Percentiles rank a stretch among this genome's conserved stretches.
phyloP scores from a whole-genome alignment of 768 basidiomycete genomes.

The Naganishia randhawae region DNA sequence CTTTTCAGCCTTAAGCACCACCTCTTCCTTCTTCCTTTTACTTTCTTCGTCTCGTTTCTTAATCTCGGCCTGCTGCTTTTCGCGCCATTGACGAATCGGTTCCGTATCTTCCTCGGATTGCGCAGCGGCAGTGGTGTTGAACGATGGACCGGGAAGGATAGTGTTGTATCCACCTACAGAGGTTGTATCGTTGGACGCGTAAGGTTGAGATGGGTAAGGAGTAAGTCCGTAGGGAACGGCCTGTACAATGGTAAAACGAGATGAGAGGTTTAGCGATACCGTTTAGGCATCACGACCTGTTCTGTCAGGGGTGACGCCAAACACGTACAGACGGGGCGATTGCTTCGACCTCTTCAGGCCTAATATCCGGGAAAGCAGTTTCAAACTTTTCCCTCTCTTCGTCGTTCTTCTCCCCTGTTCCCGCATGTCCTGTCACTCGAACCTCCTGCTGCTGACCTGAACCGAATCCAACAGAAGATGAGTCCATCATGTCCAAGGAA shows the following conservation, averaged over 20 bases:
- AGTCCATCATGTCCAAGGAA: constrained; percentile 36
- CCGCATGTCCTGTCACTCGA: constrained; percentile 44
- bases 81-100: constrained; percentile 73
- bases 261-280: not conserved
- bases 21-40: constrained; percentile 71
- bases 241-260: not conserved
- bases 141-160: constrained; percentile 46
- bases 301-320: too few species aligned
- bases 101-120: constrained; percentile 42
- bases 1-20: constrained; percentile 65
- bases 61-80: constrained; percentile 78
- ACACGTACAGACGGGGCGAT: constrained; percentile 39
- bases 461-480: constrained; percentile 5
- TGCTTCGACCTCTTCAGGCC: constrained; percentile 33
- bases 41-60: constrained; percentile 75
- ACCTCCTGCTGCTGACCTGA: constrained; percentile 27
- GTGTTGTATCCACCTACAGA: constrained; percentile 31
- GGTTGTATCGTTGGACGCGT: constrained; percentile 33
- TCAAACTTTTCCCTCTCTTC: constrained; percentile 46
- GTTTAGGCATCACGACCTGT: not conserved
- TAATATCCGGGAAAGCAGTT: constrained; percentile 47
- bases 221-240: constrained; percentile 44
- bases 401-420: constrained; percentile 39
- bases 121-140: constrained; percentile 30
- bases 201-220: constrained; percentile 41